Conservation (phyloP, 257 asterid species). For the Ajuga chamaepitys region DNA sequence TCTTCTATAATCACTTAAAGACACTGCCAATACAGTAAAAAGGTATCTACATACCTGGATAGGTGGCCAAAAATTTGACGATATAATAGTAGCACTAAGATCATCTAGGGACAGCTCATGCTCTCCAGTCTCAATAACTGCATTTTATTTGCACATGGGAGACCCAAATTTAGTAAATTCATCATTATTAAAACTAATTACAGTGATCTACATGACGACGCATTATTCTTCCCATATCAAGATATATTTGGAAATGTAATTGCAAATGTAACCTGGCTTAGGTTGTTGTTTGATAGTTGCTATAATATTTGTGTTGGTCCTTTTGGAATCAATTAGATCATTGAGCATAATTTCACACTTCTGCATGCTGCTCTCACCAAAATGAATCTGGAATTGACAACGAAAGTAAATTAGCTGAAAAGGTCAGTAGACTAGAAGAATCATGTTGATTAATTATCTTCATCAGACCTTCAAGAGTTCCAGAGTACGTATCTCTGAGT, state of each 20-base stretch:
- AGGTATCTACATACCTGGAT: conserved; percentile 63
- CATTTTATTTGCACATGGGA: conserved; percentile 16
- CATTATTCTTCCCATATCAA: background rate
- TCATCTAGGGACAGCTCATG: conserved; percentile 53
- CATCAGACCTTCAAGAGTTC: conserved; percentile 86
- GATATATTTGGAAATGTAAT: conserved; percentile 8
- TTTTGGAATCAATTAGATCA: conserved; percentile 88
- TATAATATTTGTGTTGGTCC: conserved; percentile 87
- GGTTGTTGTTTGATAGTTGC: conserved; percentile 58
- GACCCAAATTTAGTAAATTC: conserved; percentile 4
- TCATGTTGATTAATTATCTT: conserved; percentile 10
- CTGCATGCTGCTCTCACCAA: conserved; percentile 99
- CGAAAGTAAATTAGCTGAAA: conserved; percentile 14
- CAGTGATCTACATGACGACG: background rate
- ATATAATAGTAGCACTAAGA: conserved; percentile 78
- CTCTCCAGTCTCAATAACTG: conserved; percentile 45
- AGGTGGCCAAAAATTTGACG: conserved; percentile 98
- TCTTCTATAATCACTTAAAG: background rate
- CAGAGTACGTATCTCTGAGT: conserved; percentile 85
- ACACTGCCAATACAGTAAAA: conserved; percentile 10
- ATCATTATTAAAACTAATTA: conserved; percentile 7
- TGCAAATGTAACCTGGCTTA: conserved; percentile 42
- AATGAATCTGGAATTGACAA: conserved; percentile 69
- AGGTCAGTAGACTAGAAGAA: background rate
- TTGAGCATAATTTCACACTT: conserved; percentile 97